Percentiles rank a stretch among this genome's conserved stretches.
These are phyloP conservation scores for Plasmodium chabaudi DNA, from an alignment of 169 alveolate genomes.

Conservation along the genomic window DNA sequence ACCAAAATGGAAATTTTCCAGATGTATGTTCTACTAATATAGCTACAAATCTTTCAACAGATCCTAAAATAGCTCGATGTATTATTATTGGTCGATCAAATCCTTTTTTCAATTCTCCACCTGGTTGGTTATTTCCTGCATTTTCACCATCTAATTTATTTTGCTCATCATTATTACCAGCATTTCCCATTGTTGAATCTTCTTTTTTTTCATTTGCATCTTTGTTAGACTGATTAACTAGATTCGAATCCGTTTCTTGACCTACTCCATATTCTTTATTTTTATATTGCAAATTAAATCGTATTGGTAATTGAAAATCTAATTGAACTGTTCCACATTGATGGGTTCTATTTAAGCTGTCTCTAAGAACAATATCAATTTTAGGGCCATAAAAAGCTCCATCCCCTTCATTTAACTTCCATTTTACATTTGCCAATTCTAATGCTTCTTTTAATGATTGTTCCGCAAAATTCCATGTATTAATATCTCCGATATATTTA, in stretches of 20 bases:
- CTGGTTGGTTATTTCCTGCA: not conserved
- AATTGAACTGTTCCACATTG: conserved; percentile 99
- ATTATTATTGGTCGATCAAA: conserved; percentile 98
- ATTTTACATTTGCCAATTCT: conserved; percentile 92
- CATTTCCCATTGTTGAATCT: not conserved
- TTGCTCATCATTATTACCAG: conserved; percentile 5
- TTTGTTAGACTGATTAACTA: not conserved
- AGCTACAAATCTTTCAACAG: conserved; percentile 97
- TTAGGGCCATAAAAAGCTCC: conserved; percentile 99
- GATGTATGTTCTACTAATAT: conserved; percentile 97
- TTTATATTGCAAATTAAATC: conserved; percentile 97
- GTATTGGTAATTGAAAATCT: conserved; percentile 98
- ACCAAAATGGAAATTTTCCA: conserved; percentile 99
- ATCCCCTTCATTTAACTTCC: conserved; percentile 98
- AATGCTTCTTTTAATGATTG: conserved; percentile 93
- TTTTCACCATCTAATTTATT: not conserved
- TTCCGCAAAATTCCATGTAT: conserved; percentile 98
- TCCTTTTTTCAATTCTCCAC: conserved; percentile 82
- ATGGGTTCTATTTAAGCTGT: conserved; percentile 97
- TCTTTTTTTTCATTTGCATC: not conserved
- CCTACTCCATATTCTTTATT: conserved; percentile 88
- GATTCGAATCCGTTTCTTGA: conserved; percentile 20
- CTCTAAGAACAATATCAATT: conserved; percentile 97
- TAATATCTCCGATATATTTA: conserved; percentile 95
- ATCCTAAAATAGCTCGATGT: conserved; percentile 99